Percentiles rank a stretch among this genome's conserved stretches.
Evolutionary conservation across 805 yeast species (phyloP).

Genomic region (Myxozyma vanderwaltii): DNA sequence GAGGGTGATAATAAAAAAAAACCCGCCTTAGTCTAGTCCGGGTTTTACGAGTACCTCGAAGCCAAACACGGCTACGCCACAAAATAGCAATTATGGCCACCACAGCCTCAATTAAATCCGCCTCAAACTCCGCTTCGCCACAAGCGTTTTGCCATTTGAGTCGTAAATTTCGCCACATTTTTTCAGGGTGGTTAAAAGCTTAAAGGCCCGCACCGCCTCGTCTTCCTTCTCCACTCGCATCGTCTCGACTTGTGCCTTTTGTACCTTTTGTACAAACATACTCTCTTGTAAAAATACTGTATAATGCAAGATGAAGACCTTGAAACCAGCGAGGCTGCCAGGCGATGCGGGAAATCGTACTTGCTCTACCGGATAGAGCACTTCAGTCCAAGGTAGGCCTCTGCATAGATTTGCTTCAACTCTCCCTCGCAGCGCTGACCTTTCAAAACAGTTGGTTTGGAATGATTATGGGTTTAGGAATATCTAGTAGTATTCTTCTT

Average conservation of each 20-base stretch:
- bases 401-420: background rate
- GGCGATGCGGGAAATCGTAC: background rate
- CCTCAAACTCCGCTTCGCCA: too few relatives aligned
- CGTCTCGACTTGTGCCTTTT: background rate
- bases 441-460: constrained; percentile 55
- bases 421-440: background rate
- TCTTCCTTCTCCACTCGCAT: background rate
- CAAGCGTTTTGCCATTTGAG: too few relatives aligned
- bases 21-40: too few relatives aligned
- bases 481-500: constrained; percentile 61
- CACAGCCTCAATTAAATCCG: constrained; percentile 1
- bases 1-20: too few relatives aligned
- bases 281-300: background rate
- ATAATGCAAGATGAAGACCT: background rate
- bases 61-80: background rate
- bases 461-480: constrained; percentile 84
- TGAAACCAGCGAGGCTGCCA: background rate
- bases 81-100: constrained; percentile 10
- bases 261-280: background rate
- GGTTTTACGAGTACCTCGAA: too few relatives aligned
- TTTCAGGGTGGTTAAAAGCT: background rate
- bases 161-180: constrained; percentile 7
- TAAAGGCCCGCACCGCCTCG: constrained; percentile 16
- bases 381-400: constrained; percentile 37
- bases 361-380: constrained; percentile 34